Percentiles rank a stretch among this genome's conserved stretches.
These are phyloP conservation scores for Trichosporon sp. DNA, from an alignment of 1,284 basidiomycete species.

Conservation along the genomic window DNA sequence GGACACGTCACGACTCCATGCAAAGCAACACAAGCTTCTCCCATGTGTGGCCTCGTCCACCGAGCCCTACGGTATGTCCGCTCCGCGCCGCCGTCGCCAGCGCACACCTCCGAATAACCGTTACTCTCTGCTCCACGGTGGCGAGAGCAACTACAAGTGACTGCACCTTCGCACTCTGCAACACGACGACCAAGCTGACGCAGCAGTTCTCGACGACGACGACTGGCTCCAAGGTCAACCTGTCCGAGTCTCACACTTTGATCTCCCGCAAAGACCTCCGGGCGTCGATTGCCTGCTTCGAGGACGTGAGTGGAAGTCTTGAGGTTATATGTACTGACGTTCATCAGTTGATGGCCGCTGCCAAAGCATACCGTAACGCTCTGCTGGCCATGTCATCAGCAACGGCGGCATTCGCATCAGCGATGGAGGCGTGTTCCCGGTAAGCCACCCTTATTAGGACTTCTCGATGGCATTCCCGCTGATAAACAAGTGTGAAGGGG, in stretches of 20 bases:
- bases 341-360: conserved; percentile 64
- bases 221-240: conserved; percentile 42
- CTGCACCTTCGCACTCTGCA: neutral
- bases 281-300: conserved; percentile 44
- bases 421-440: conserved; percentile 76
- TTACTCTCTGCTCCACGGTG: neutral
- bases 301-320: conserved; percentile 36
- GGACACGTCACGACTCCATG: conserved; percentile 16
- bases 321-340: neutral
- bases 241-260: conserved; percentile 37
- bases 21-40: conserved; percentile 10
- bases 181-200: conserved; percentile 2
- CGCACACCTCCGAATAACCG: neutral
- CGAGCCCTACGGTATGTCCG: conserved; percentile 16
- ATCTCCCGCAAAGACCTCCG: conserved; percentile 46
- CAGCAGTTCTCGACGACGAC: conserved; percentile 45
- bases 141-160: neutral
- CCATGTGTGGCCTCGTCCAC: conserved; percentile 14
- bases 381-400: conserved; percentile 77
- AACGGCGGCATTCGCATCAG: conserved; percentile 78
- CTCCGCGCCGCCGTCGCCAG: neutral
- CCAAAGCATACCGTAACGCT: conserved; percentile 75
- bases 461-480: neutral
- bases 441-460: conserved; percentile 46
- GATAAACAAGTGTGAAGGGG: conserved; percentile 37